A percentile compares a stretch with the other conserved stretches of the same genome.
Conservation (phyloP, 1,139 yeast species). For the Debaryomyces coudertii region DNA sequence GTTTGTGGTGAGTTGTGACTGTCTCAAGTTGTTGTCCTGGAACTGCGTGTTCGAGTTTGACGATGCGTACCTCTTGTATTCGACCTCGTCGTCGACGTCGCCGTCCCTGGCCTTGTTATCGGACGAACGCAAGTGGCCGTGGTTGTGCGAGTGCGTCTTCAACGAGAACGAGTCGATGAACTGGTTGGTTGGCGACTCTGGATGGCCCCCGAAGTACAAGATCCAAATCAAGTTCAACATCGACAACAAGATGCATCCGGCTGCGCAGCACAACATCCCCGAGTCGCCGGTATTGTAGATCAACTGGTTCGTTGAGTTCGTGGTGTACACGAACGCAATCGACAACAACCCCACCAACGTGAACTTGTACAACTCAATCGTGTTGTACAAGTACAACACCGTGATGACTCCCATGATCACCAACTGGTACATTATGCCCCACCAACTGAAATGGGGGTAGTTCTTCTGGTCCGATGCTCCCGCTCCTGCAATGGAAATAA, state of each 20-base stretch:
- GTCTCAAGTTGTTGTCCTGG: constrained; percentile 42
- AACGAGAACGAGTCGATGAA: constrained; percentile 77
- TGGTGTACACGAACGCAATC: constrained; percentile 76
- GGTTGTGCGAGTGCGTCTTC: constrained; percentile 32
- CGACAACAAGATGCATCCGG: constrained; percentile 84
- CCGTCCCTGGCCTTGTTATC: constrained; percentile 31
- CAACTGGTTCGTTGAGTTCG: constrained; percentile 79
- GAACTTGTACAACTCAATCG: constrained; percentile 71
- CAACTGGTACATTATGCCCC: constrained; percentile 91
- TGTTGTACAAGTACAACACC: constrained; percentile 65
- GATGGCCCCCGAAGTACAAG: constrained; percentile 82
- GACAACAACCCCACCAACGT: constrained; percentile 60
- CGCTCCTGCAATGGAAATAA: constrained; percentile 85
- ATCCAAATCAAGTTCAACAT: constrained; percentile 84
- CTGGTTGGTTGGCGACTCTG: constrained; percentile 76
- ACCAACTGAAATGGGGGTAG: constrained; percentile 91
- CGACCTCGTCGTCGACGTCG: constrained; percentile 31
- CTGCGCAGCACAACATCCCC: constrained; percentile 82
- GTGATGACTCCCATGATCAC: constrained; percentile 58
- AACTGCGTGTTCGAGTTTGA: constrained; percentile 26
- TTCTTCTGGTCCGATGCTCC: constrained; percentile 55
- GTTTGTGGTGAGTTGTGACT: constrained; percentile 38
- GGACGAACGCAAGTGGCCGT: constrained; percentile 29
- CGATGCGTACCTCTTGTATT: constrained; percentile 31
- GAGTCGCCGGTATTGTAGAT: constrained; percentile 68